phyloP scores from a whole-genome alignment of 169 alveolate genomes.

The Toxoplasma gondii region DNA sequence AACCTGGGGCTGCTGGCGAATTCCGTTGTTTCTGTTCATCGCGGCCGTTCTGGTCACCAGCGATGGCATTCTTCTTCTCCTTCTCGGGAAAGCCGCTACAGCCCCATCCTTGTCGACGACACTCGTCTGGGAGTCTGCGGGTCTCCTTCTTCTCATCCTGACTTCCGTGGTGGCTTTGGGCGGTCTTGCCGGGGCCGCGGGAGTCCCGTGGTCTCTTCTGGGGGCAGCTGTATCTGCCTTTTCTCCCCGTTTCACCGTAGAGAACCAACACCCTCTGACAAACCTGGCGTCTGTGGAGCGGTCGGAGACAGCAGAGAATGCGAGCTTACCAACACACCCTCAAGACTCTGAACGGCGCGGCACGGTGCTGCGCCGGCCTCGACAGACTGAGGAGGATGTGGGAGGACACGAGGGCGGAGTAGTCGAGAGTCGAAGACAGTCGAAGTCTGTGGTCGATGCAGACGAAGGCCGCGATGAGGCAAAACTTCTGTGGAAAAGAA shows the following conservation, averaged over 20 bases:
- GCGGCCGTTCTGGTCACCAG: not conserved
- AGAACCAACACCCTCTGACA: not conserved
- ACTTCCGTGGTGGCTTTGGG: not conserved
- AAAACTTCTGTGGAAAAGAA: not conserved
- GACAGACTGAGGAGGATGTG: too few species aligned
- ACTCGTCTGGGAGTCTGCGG: not conserved
- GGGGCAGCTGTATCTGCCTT: not conserved
- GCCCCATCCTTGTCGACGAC: not conserved
- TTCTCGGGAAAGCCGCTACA: not conserved
- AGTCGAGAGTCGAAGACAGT: too few species aligned
- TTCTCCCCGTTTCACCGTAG: not conserved
- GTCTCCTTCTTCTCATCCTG: not conserved
- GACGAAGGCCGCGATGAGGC: not conserved
- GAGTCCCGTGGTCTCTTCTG: not conserved
- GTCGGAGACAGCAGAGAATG: too few species aligned
- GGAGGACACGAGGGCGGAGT: too few species aligned
- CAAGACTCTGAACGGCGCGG: not conserved
- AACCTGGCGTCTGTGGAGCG: not conserved
- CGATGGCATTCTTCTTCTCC: not conserved
- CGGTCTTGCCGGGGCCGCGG: slow-evolving; percentile 35
- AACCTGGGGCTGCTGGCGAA: not conserved
- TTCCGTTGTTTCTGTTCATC: not conserved
- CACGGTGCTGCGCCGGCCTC: too few species aligned
- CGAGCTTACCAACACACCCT: not conserved
- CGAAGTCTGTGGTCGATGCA: not conserved